phyloP scores from a whole-genome alignment of 306 rosid species.

The Inga oerstediana region DNA sequence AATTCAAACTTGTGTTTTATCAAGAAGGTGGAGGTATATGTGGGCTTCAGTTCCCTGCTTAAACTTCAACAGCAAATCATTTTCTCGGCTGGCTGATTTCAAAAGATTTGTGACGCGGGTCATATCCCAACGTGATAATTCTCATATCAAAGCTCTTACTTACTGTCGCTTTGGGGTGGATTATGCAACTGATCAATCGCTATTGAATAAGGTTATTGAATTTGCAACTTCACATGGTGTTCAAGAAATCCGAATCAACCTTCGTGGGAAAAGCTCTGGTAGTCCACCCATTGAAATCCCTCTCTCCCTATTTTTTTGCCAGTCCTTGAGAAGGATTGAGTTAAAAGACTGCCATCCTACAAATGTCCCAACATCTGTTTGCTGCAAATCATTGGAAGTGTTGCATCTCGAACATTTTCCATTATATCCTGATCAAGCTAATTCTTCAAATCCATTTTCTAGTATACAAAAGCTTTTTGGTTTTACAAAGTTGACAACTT shows the following conservation, averaged over 20 bases:
- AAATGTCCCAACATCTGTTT: slow-evolving; percentile 29
- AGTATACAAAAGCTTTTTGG: slow-evolving; percentile 40
- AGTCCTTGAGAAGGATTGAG: slow-evolving; percentile 49
- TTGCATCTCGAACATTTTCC: slow-evolving; percentile 45
- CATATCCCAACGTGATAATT: slow-evolving; percentile 42
- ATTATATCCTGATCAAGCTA: slow-evolving; percentile 31
- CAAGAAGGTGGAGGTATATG: slow-evolving; percentile 39
- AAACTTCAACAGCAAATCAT: slow-evolving; percentile 49
- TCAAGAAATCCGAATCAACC: slow-evolving; percentile 50
- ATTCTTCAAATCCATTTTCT: slow-evolving; percentile 39
- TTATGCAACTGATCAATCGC: slow-evolving; percentile 53
- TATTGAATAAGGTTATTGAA: slow-evolving; percentile 50
- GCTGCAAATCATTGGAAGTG: slow-evolving; percentile 36
- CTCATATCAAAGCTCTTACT: slow-evolving; percentile 39
- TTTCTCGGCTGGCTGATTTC: slow-evolving; percentile 45
- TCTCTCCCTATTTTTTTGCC: slow-evolving; percentile 38
- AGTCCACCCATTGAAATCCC: slow-evolving; percentile 56
- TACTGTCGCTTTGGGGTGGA: slow-evolving; percentile 52
- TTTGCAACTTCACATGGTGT: slow-evolving; percentile 42
- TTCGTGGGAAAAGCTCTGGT: slow-evolving; percentile 44
- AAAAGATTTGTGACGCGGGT: slow-evolving; percentile 51
- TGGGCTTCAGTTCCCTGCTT: slow-evolving; percentile 48
- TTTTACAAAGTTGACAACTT: slow-evolving; percentile 47
- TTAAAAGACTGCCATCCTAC: slow-evolving; percentile 50
- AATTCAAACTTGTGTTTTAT: slow-evolving; percentile 30